Percentiles rank a stretch among this genome's conserved stretches.
These are phyloP conservation scores for Trichosporon sp. DNA, from an alignment of 1,284 basidiomycete genomes.

Conservation along the genomic window DNA sequence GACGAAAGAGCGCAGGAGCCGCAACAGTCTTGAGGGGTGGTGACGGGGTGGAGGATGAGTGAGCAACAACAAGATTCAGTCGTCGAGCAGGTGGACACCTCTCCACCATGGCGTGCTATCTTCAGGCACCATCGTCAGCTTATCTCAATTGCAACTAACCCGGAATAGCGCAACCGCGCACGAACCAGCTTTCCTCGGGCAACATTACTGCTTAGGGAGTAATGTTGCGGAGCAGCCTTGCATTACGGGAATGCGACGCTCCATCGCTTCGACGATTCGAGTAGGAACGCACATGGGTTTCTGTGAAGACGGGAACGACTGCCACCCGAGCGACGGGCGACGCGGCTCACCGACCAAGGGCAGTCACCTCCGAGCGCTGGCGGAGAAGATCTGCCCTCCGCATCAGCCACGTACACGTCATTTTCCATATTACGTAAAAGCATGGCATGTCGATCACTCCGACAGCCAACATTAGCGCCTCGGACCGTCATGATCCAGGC, in stretches of 20 bases:
- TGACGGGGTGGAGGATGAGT: background rate
- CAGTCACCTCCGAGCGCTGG: background rate
- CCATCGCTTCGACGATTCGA: background rate
- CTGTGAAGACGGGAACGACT: background rate
- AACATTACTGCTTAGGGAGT: background rate
- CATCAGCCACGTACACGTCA: background rate
- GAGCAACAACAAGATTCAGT: constrained; percentile 13
- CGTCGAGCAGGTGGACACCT: background rate
- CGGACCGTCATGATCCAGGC: background rate
- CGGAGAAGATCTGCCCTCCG: constrained; percentile 1
- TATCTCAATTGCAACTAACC: background rate
- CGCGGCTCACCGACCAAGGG: background rate
- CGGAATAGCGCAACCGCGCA: background rate
- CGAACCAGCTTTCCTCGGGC: background rate
- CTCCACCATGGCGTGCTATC: constrained; percentile 19
- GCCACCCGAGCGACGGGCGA: background rate
- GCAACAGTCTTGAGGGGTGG: background rate
- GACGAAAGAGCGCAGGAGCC: constrained; percentile 20
- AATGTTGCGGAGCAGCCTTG: background rate
- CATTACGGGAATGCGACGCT: background rate
- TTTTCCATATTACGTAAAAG: background rate
- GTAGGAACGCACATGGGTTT: background rate
- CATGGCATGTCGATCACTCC: background rate
- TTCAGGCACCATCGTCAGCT: constrained; percentile 18
- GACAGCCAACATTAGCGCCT: background rate